These are phyloP conservation scores for Zasmidium cellare DNA, from an alignment of 2,329 filamentous ascomycete species.

Conservation along the genomic window DNA sequence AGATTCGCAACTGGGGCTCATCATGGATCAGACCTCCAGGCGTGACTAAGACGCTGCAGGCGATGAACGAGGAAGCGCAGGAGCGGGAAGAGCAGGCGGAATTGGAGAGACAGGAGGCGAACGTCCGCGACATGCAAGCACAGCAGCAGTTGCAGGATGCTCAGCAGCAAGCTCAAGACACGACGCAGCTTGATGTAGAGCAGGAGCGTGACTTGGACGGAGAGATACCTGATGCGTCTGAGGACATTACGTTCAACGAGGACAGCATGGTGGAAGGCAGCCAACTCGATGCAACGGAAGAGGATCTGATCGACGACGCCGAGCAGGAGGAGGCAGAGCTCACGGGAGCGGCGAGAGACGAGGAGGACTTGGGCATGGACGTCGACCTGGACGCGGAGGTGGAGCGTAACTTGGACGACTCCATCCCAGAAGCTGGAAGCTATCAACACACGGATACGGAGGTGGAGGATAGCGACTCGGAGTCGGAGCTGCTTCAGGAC, in stretches of 20 bases:
- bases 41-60: constrained; percentile 83
- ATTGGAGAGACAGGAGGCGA: constrained; percentile 67
- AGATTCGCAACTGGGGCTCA: constrained; percentile 83
- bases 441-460: constrained; percentile 58
- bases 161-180: constrained; percentile 32
- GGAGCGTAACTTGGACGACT: constrained; percentile 46
- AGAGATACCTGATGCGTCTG: constrained; percentile 69
- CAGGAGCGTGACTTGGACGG: constrained; percentile 50
- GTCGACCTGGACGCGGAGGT: constrained; percentile 1
- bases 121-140: constrained; percentile 70
- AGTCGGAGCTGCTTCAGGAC: constrained; percentile 25
- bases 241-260: constrained; percentile 47
- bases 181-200: constrained; percentile 50
- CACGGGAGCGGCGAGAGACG: constrained; percentile 48
- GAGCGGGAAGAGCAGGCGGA: constrained; percentile 86
- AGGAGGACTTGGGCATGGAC: constrained; percentile 44
- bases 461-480: constrained; percentile 37
- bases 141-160: constrained; percentile 60
- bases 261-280: constrained; percentile 50
- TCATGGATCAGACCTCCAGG: constrained; percentile 90
- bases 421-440: constrained; percentile 53
- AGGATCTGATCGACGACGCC: constrained; percentile 43
- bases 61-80: constrained; percentile 82
- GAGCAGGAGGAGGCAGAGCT: constrained; percentile 50
- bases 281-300: constrained; percentile 41